Evolutionary conservation across 108 stramenopile species (phyloP).

Genomic region (Fragilaria radians): DNA sequence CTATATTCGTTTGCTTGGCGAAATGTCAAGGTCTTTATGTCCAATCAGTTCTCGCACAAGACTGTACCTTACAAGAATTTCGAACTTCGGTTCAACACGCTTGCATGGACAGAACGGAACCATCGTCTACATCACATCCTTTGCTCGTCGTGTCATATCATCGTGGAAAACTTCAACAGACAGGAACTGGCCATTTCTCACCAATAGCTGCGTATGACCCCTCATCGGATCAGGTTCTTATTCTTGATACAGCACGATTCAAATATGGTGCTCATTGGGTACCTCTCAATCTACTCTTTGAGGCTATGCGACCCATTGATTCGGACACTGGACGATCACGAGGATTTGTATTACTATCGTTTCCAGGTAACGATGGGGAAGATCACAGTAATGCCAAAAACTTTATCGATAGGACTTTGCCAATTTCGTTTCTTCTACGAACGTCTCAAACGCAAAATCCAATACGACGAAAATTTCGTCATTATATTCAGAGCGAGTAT

Average conservation of each 20-base stretch:
- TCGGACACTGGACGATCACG: constrained; percentile 60
- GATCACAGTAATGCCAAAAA: neutral
- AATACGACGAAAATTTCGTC: constrained; percentile 41
- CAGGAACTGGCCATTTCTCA: constrained; percentile 82
- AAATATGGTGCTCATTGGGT: constrained; percentile 84
- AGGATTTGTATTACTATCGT: constrained; percentile 71
- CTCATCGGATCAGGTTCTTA: constrained; percentile 49
- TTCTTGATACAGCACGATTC: constrained; percentile 86
- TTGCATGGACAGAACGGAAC: constrained; percentile 27
- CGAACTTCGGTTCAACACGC: constrained; percentile 48
- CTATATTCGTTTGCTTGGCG: constrained; percentile 67
- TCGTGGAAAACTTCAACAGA: constrained; percentile 62
- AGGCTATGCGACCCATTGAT: constrained; percentile 65
- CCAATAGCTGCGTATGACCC: constrained; percentile 77
- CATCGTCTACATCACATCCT: neutral
- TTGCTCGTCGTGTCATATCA: constrained; percentile 55
- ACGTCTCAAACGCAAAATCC: constrained; percentile 44
- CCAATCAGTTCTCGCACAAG: constrained; percentile 30
- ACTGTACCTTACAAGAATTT: constrained; percentile 61
- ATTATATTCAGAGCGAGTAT: too few species aligned
- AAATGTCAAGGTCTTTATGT: constrained; percentile 73
- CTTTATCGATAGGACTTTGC: constrained; percentile 13
- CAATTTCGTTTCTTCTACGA: constrained; percentile 56
- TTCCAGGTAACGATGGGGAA: constrained; percentile 4
- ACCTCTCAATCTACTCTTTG: constrained; percentile 39